These are phyloP conservation scores for Stentor coeruleus DNA, from an alignment of 73 alveolate genomes.

Conservation along the genomic window DNA sequence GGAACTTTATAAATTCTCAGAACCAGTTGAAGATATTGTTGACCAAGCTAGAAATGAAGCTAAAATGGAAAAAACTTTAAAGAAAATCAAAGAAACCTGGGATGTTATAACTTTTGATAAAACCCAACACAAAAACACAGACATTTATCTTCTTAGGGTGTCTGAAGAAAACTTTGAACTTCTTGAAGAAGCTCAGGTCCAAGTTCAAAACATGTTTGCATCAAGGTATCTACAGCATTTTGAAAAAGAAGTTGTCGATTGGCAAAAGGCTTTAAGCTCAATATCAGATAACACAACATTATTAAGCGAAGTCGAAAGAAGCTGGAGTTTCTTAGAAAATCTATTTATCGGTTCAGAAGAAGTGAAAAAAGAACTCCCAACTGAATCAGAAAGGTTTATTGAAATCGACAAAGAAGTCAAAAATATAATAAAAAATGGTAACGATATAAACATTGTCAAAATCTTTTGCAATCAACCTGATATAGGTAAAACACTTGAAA, in stretches of 20 bases:
- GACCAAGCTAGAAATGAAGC: constrained; percentile 99
- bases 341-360: constrained; percentile 99
- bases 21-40: constrained; percentile 84
- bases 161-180: constrained; percentile 99
- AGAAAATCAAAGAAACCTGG: constrained; percentile 96
- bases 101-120: constrained; percentile 73
- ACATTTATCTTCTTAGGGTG: constrained; percentile 85
- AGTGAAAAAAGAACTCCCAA: constrained; percentile 99
- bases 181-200: constrained; percentile 97
- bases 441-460: constrained; percentile 61
- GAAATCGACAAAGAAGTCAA: constrained; percentile 94
- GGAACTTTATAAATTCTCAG: constrained; percentile 76
- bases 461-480: constrained; percentile 90
- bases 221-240: constrained; percentile 75
- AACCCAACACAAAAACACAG: constrained; percentile 83
- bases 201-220: constrained; percentile 74
- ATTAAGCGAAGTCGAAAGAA: constrained; percentile 96
- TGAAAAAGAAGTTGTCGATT: constrained; percentile 53
- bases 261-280: constrained; percentile 60
- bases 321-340: constrained; percentile 96
- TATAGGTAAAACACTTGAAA: constrained; percentile 84
- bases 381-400: constrained; percentile 96
- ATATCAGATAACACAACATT: constrained; percentile 83
- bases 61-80: constrained; percentile 98
- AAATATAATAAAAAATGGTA: constrained; percentile 93